phyloP scores from a whole-genome alignment of 352 stramenopile species.

The Aphanomyces astaci region DNA sequence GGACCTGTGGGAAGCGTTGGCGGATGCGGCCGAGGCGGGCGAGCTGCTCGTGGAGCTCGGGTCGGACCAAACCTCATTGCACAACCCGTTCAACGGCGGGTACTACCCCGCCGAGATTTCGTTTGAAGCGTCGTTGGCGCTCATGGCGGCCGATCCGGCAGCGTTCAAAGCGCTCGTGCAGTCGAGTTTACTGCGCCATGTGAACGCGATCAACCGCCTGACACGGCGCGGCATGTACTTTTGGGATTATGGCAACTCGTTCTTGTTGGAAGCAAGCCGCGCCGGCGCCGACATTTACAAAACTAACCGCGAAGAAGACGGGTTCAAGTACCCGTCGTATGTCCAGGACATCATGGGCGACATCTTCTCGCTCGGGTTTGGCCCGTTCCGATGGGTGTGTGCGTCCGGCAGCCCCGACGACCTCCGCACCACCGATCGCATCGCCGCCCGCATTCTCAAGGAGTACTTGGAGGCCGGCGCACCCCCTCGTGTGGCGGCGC shows the following conservation, averaged over 20 bases:
- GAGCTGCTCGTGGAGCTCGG: slow-evolving; percentile 79
- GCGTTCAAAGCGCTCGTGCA: slow-evolving; percentile 78
- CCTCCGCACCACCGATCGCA: slow-evolving; percentile 66
- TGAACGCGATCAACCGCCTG: slow-evolving; percentile 71
- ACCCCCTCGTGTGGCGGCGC: slow-evolving; percentile 48
- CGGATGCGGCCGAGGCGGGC: slow-evolving; percentile 62
- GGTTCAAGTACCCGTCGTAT: slow-evolving; percentile 84
- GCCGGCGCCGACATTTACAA: slow-evolving; percentile 72
- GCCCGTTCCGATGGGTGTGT: slow-evolving; percentile 86
- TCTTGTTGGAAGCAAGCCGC: slow-evolving; percentile 73
- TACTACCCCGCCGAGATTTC: slow-evolving; percentile 83
- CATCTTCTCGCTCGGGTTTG: slow-evolving; percentile 87
- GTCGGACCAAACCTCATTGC: slow-evolving; percentile 83
- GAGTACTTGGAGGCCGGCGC: slow-evolving; percentile 50
- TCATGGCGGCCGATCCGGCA: slow-evolving; percentile 69
- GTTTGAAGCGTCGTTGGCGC: slow-evolving; percentile 70
- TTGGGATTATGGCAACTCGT: slow-evolving; percentile 89
- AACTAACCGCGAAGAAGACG: slow-evolving; percentile 42
- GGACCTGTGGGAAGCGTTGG: slow-evolving; percentile 75
- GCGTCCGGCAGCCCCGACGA: slow-evolving; percentile 56
- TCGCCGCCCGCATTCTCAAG: slow-evolving; percentile 56
- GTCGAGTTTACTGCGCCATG: slow-evolving; percentile 68
- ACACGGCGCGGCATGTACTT: slow-evolving; percentile 75
- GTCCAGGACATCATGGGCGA: slow-evolving; percentile 89
- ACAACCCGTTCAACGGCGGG: slow-evolving; percentile 86